Evolutionary conservation across 2,329 filamentous ascomycete genomes (phyloP), one percentile per base, ranked within the genome.

Genomic region (Stromatinia cepivora): DNA sequence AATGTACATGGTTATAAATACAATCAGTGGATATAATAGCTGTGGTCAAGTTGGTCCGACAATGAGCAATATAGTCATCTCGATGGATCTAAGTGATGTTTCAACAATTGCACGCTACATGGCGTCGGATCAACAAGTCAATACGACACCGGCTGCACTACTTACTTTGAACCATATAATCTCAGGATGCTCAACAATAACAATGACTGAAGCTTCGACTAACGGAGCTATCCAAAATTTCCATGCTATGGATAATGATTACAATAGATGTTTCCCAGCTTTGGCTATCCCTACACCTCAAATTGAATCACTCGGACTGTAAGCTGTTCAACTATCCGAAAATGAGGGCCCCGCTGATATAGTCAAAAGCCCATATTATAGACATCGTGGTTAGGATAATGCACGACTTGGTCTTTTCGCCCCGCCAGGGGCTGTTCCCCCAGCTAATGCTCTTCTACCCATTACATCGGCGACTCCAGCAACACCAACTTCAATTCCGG

Each of bases 391-490:
- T 69, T 77, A 77, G 66, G 77, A 77, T 7, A 80, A 80, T 71
- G 77, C 77, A 17, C 71, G 72, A 8, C 78, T 81, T 71, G 80
- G 80, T 3, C 74, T 81, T 5, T 81, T 81, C 70, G 80, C 81
- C 67, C 80, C 80, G 7, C 79, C 80, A 11, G 81, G 80, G 72
- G 80, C 80, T 25, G 75, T 81, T 20, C 79, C 80, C 4, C 75
- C 79, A 15, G 61, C 79, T 7, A 75, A 73, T 20, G 78, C 66
- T 15, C 67, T 75, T 8, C 69, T 73, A 10, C 50, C 77, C 3
- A 72, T 74, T 4, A 57, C 64, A 57, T 74, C 78, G 22, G 64
- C 77, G 4, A 71, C 66, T 54, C 22, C 65, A 20, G 34, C 48
- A 22, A 66, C 72, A 15, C 67, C 72, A 15, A 72, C 72, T 8